Evolutionary conservation across 1,284 basidiomycete genomes (phyloP).

Genomic region (Puccinia coronata): DNA sequence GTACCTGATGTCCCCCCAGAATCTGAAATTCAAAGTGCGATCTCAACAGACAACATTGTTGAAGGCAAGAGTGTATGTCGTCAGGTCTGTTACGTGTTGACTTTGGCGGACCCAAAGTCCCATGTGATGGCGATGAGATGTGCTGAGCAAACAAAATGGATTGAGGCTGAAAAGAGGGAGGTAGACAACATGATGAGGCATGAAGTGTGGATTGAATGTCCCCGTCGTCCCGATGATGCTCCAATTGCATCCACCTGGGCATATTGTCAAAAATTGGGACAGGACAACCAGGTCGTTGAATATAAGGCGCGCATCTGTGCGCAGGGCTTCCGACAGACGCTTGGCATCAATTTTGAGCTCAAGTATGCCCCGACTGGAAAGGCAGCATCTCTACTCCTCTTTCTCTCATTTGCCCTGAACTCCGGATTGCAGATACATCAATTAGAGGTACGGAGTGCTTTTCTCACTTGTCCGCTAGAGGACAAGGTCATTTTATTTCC

Average conservation of each 20-base stretch:
- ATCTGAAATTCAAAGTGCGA: not conserved
- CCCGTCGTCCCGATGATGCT: not conserved
- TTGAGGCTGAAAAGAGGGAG: not conserved
- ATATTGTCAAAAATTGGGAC: too few species aligned
- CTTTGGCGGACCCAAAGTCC: not conserved
- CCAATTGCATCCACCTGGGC: slow-evolving; percentile 13
- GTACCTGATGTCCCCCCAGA: not conserved
- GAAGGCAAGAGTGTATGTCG: not conserved
- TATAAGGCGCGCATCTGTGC: too few species aligned
- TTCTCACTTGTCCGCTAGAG: too few species aligned
- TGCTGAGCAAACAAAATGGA: not conserved
- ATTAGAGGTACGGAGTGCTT: too few species aligned
- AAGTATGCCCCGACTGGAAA: too few species aligned
- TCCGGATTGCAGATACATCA: too few species aligned
- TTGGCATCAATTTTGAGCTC: too few species aligned
- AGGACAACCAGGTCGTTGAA: too few species aligned
- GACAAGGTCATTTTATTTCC: too few species aligned
- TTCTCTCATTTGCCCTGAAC: not conserved
- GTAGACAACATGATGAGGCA: not conserved
- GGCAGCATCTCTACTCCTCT: not conserved
- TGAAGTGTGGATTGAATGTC: not conserved
- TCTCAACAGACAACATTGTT: not conserved
- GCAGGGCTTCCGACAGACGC: too few species aligned
- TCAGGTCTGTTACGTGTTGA: not conserved
- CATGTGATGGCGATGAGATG: not conserved